Percentiles rank a stretch among this genome's conserved stretches.
Evolutionary conservation across 2,329 filamentous ascomycete species (phyloP).

Genomic region (Aspergillus pseudoviridinutans): DNA sequence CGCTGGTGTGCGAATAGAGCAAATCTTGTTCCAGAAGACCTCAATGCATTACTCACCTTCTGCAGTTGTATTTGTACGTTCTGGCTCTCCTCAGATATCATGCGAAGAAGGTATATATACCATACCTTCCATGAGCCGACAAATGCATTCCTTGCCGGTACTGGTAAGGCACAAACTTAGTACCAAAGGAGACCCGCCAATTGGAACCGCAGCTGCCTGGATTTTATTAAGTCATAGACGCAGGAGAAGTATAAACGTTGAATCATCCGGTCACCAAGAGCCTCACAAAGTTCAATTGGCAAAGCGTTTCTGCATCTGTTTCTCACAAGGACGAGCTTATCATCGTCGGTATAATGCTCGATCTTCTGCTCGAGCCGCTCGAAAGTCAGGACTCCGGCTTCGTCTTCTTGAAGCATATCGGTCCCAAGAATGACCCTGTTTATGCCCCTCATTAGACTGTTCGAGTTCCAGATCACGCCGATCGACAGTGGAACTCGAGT

Average conservation of each 20-base stretch:
- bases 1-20: neutral
- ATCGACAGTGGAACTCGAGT: slow-evolving; percentile 17
- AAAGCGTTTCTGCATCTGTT: neutral
- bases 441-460: slow-evolving; percentile 10
- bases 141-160: neutral
- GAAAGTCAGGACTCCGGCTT: slow-evolving; percentile 32
- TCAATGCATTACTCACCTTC: neutral
- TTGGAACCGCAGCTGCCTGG: neutral
- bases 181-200: no score
- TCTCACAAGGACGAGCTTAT: slow-evolving; percentile 1
- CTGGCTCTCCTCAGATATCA: neutral
- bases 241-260: neutral
- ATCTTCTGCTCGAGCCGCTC: slow-evolving; percentile 18
- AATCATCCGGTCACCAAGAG: neutral
- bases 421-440: slow-evolving; percentile 29
- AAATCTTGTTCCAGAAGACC: neutral
- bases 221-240: neutral
- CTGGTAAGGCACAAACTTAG: neutral
- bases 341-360: slow-evolving; percentile 22
- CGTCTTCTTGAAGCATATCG: slow-evolving; percentile 22
- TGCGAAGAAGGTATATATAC: neutral
- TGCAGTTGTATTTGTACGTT: neutral
- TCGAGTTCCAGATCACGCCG: slow-evolving; percentile 19
- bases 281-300: neutral
- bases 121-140: neutral